Evolutionary conservation across 1,284 basidiomycete genomes (phyloP).

Genomic region (Heliocybe sulcata): DNA sequence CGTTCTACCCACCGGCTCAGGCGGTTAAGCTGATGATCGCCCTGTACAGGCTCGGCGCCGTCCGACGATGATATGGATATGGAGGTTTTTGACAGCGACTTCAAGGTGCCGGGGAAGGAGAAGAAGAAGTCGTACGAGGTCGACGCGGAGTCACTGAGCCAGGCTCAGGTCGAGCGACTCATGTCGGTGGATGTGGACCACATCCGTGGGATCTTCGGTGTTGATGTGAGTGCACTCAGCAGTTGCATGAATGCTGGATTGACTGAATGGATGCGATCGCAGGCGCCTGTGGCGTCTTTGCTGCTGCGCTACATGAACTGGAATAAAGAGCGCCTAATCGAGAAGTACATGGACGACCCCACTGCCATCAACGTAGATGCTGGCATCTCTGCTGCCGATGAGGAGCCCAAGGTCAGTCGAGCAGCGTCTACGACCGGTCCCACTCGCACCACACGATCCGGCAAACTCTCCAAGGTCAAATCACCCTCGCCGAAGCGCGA

Average conservation of each 20-base stretch:
- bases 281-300: slow-evolving; percentile 59
- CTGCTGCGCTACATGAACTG: slow-evolving; percentile 84
- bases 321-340: slow-evolving; percentile 96
- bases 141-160: slow-evolving; percentile 70
- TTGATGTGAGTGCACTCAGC: slow-evolving; percentile 58
- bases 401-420: background rate
- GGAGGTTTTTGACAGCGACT: slow-evolving; percentile 55
- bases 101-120: slow-evolving; percentile 45
- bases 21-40: slow-evolving; percentile 8
- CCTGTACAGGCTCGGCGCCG: slow-evolving; percentile 32
- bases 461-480: slow-evolving; percentile 19
- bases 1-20: slow-evolving; percentile 14
- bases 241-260: background rate
- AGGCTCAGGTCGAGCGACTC: slow-evolving; percentile 65
- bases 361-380: slow-evolving; percentile 64
- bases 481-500: slow-evolving; percentile 13
- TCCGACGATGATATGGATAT: slow-evolving; percentile 61
- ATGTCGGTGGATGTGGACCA: slow-evolving; percentile 79
- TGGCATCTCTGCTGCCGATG: slow-evolving; percentile 32
- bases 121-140: slow-evolving; percentile 72
- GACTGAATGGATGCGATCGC: slow-evolving; percentile 1
- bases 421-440: slow-evolving; percentile 13
- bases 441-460: slow-evolving; percentile 29
- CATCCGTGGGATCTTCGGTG: slow-evolving; percentile 78
- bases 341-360: slow-evolving; percentile 91